These are phyloP conservation scores for Metschnikowia hibisci DNA, from an alignment of 805 yeast species.

Conservation along the genomic window DNA sequence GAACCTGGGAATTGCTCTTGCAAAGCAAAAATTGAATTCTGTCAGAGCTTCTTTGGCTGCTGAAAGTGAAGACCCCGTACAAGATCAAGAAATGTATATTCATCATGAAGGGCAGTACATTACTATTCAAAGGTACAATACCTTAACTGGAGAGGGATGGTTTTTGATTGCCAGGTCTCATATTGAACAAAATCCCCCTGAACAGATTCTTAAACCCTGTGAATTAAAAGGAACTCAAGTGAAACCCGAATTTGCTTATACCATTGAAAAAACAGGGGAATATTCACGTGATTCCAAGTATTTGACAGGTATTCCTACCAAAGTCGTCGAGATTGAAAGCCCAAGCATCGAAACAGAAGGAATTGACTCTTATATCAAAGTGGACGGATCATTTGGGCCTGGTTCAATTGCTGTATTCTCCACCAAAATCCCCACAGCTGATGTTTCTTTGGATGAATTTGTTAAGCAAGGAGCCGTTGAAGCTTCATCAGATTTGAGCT, in stretches of 20 bases:
- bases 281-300: constrained; percentile 32
- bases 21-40: constrained; percentile 57
- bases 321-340: constrained; percentile 48
- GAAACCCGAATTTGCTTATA: constrained; percentile 54
- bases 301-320: constrained; percentile 64
- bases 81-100: constrained; percentile 80
- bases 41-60: constrained; percentile 56
- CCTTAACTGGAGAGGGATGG: constrained; percentile 83
- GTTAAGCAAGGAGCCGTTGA: constrained; percentile 73
- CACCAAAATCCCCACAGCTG: constrained; percentile 65
- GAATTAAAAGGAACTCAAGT: constrained; percentile 58
- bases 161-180: constrained; percentile 84
- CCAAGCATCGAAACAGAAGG: constrained; percentile 47
- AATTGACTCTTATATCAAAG: constrained; percentile 48
- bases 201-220: constrained; percentile 57
- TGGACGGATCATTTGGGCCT: constrained; percentile 69
- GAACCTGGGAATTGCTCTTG: constrained; percentile 64
- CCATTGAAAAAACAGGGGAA: constrained; percentile 52
- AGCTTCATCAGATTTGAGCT: constrained; percentile 57
- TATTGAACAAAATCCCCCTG: constrained; percentile 44
- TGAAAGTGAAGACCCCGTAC: constrained; percentile 51
- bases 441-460: constrained; percentile 57
- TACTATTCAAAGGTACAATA: constrained; percentile 82
- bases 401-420: constrained; percentile 87
- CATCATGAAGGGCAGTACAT: constrained; percentile 93